Base-by-base conservation (phyloP, 148 eudicot genomes). In the Chenopodium formosanum region DNA sequence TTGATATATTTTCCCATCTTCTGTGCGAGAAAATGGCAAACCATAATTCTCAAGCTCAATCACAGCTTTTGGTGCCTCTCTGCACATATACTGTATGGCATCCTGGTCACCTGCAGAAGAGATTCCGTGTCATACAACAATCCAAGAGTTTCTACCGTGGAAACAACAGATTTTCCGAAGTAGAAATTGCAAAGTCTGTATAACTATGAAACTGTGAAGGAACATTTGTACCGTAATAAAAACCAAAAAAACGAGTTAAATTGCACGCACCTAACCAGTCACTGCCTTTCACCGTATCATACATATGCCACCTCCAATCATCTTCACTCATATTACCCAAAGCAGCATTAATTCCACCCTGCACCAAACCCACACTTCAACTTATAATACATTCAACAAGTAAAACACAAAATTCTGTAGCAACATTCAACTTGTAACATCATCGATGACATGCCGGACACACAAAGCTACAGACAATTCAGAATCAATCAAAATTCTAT, bases 301-400 rank as follows among this genome's bases (percentile, higher is more conserved):
- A 97, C 99, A 97, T 97, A 85, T 97, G 99, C 99, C 99, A 97
- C 83, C 99, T 90, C 99, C 98, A 96, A 81, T 94, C 97, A 90
- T 97, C 98, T 84, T 96, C 99, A 4, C 84, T 79, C 99, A 96
- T 96, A 84, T 96, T 96, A 82, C 98, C 99, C 87, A 96, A 86
- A 77, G 99, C 99, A 82, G 99, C 99, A 90, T 96, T 96, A 67
- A 96, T 96, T 56, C 99, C 99, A 85, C 99, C 99, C 99, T 96
- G 88, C 86, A 86, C 17, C 62, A 76, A 64, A 60, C 73, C 78
- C 68, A 20, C 34, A 56, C 9, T 29, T 71, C 69, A 81, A 77
- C 73, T 63, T 17, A 44, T 0, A 31, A 70, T 7, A 75, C 76
- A 66, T 22, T 46, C 37, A 23, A 17, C 44, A 27, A 74, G 25